These are phyloP conservation scores for Naganishia sp. DNA, from an alignment of 1,284 basidiomycete genomes.

Conservation along the genomic window DNA sequence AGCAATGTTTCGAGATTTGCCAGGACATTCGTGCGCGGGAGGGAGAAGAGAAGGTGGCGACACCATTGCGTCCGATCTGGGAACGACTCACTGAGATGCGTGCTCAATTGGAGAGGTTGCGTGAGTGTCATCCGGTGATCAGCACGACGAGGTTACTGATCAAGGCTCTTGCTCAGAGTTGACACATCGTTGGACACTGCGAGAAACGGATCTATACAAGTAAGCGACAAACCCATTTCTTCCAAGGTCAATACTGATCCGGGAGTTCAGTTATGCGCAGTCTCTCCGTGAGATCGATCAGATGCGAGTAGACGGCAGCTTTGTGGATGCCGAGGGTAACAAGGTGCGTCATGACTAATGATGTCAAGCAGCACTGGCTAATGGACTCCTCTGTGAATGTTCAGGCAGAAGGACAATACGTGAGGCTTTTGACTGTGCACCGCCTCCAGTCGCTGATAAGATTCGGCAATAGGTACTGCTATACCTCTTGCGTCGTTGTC, in stretches of 20 bases:
- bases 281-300: slow-evolving; percentile 95
- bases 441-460: neutral
- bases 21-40: slow-evolving; percentile 96
- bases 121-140: slow-evolving; percentile 38
- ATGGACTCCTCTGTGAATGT: neutral
- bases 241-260: neutral
- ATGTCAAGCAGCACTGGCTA: neutral
- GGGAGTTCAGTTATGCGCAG: slow-evolving; percentile 68
- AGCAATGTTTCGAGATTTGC: slow-evolving; percentile 94
- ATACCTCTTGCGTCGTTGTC: slow-evolving; percentile 90
- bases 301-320: slow-evolving; percentile 95
- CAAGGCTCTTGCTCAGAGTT: slow-evolving; percentile 58
- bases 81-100: slow-evolving; percentile 86
- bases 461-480: slow-evolving; percentile 69
- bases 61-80: slow-evolving; percentile 89
- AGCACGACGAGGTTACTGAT: neutral
- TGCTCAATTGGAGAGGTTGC: slow-evolving; percentile 77
- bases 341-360: slow-evolving; percentile 51
- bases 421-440: slow-evolving; percentile 19
- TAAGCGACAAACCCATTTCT: slow-evolving; percentile 37
- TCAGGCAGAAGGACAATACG: slow-evolving; percentile 47
- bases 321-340: slow-evolving; percentile 90
- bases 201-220: slow-evolving; percentile 94
- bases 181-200: slow-evolving; percentile 94
- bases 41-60: slow-evolving; percentile 84